Percentiles rank a stretch among this genome's conserved stretches.
Conservation (phyloP, 495 filamentous ascomycete species). For the Acidiella bohemica region DNA sequence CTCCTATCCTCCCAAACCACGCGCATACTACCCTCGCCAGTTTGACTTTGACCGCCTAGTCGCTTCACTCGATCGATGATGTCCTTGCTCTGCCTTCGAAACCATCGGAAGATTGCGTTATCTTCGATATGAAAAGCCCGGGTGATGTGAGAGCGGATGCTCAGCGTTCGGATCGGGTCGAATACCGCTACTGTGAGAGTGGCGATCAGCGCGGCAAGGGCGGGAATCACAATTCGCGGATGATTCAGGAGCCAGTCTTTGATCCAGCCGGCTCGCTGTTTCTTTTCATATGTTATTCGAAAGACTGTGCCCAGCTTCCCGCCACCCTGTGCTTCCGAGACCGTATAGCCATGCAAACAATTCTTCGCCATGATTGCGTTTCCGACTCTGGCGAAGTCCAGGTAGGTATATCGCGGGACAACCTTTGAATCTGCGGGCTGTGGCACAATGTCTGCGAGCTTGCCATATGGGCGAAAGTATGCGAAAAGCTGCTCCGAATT, state of each 20-base stretch:
- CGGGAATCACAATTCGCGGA: constrained; percentile 75
- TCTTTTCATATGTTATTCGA: constrained; percentile 68
- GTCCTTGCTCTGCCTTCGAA: constrained; percentile 64
- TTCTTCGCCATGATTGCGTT: constrained; percentile 79
- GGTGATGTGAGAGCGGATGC: constrained; percentile 76
- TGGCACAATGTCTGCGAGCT: constrained; percentile 62
- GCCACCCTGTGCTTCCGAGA: constrained; percentile 46
- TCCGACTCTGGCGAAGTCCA: constrained; percentile 58
- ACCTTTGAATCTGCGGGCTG: constrained; percentile 77
- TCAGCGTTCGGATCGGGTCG: constrained; percentile 77
- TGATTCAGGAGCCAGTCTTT: constrained; percentile 84
- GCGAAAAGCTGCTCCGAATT: constrained; percentile 77
- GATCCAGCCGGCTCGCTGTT: constrained; percentile 59
- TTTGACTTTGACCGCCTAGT: constrained; percentile 2
- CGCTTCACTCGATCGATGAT: constrained; percentile 43
- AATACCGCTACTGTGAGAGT: constrained; percentile 83
- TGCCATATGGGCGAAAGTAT: constrained; percentile 82
- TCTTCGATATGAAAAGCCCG: constrained; percentile 59
- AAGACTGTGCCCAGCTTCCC: constrained; percentile 61
- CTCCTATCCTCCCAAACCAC: constrained; percentile 84
- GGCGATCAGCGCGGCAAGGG: constrained; percentile 63
- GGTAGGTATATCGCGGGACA: constrained; percentile 58
- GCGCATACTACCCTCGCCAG: constrained; percentile 49
- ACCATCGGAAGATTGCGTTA: constrained; percentile 59
- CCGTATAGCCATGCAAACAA: constrained; percentile 75